Conservation (phyloP, 306 rosid genomes). For the Sicyos baderoa region DNA sequence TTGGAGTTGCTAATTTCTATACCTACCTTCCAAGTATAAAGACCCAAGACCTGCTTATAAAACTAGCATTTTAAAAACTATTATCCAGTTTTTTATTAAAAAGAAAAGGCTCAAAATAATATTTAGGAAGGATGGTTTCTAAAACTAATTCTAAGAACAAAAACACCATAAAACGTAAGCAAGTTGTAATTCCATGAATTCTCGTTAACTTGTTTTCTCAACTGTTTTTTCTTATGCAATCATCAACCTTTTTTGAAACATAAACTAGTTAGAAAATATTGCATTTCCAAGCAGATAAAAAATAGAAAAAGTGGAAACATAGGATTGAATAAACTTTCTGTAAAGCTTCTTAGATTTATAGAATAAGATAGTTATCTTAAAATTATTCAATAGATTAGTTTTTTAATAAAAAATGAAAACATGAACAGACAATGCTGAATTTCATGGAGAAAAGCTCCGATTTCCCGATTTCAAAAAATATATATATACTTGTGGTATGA, state of each 20-base stretch:
- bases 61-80: neutral
- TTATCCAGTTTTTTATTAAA: neutral
- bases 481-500: neutral
- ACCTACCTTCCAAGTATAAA: neutral
- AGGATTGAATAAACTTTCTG: neutral
- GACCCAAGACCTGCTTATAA: neutral
- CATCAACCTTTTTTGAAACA: neutral
- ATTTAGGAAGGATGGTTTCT: neutral
- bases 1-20: neutral
- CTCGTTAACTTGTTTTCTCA: neutral
- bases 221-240: neutral
- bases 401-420: neutral
- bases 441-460: too few species aligned
- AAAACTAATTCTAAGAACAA: neutral
- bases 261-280: neutral
- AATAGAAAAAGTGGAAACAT: neutral
- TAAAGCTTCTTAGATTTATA: neutral
- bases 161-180: neutral
- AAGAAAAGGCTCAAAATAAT: neutral
- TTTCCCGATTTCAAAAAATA: too few species aligned
- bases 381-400: neutral
- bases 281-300: neutral
- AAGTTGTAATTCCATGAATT: neutral
- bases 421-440: conserved; percentile 17
- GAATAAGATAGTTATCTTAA: neutral